A percentile compares a stretch with the other conserved stretches of the same genome.
phyloP scores from a whole-genome alignment of 1,284 basidiomycete species.

The Kwoniella shivajii region DNA sequence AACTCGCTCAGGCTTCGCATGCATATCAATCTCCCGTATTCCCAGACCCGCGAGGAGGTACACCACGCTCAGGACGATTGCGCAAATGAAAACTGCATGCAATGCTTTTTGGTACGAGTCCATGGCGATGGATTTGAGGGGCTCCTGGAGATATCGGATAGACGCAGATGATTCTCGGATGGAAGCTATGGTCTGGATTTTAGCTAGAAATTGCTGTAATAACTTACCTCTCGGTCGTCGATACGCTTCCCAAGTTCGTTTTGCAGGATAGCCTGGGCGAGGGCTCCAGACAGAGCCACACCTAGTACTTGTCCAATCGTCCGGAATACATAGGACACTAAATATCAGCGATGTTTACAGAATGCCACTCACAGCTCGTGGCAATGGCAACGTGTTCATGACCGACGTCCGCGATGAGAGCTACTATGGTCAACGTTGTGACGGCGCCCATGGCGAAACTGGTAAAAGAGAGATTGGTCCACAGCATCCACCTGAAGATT shows the following conservation, averaged over 20 bases:
- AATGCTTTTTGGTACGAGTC: conserved; percentile 81
- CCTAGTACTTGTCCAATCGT: conserved; percentile 89
- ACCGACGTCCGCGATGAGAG: conserved; percentile 77
- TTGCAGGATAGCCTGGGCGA: conserved; percentile 74
- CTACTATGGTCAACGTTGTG: conserved; percentile 54
- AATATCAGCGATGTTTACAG: background rate
- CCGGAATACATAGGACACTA: conserved; percentile 86
- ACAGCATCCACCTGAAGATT: conserved; percentile 55
- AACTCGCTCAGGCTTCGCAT: conserved; percentile 5
- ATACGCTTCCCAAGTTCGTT: conserved; percentile 70
- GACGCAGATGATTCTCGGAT: conserved; percentile 77
- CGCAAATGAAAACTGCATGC: conserved; percentile 80
- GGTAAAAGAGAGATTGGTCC: conserved; percentile 55
- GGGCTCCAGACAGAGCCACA: conserved; percentile 77
- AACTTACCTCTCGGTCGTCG: conserved; percentile 66
- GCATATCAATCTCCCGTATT: conserved; percentile 44
- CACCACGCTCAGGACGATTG: conserved; percentile 56
- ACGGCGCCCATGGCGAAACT: conserved; percentile 34
- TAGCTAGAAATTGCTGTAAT: background rate
- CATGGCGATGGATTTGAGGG: conserved; percentile 68
- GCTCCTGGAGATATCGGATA: conserved; percentile 70
- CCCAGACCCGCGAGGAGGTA: conserved; percentile 37
- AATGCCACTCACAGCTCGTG: conserved; percentile 70
- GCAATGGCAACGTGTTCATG: conserved; percentile 80
- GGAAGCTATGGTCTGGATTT: conserved; percentile 53